Evolutionary conservation across 768 basidiomycete genomes (phyloP), one percentile per base, ranked within the genome.

Genomic region (Amanita pseudoporphyria): DNA sequence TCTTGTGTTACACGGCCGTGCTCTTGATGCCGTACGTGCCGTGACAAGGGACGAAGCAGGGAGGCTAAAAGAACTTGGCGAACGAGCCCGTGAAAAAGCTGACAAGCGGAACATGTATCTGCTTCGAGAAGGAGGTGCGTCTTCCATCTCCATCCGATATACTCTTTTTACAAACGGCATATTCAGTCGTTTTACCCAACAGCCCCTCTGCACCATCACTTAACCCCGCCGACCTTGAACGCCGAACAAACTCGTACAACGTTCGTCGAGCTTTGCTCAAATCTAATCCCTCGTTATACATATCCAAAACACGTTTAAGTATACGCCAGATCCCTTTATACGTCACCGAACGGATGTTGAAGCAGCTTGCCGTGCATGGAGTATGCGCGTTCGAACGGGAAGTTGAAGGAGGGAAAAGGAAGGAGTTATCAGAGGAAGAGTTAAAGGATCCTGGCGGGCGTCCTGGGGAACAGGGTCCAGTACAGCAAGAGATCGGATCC

Each of bases 71-170:
- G 93, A 96, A 53, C 87, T 84, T 14, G 84, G 87, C 3, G 93
- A 94, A 61, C 82, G 80, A 59, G 73, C 77, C 53, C 75, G 91
- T 42, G 82, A 91, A 64, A 94, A 94, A 64, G 83, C 84, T 1
- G 96, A 99, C 66, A 94, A 95, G 63, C 78, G 95, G 19, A 96
- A 97, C 61, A 81, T 96, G 61, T 97, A 99, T 63, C 79, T 99
- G 52, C 76, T 99, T 56, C 80, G 90, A 10, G 96, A 99, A 78
- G 96, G 96, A 72, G 89, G 94, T 89, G 59, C 57, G 81, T 67
- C 24, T 6, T 31, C 45, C 33, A 46, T 44, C 53, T 12, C 37
- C 14, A 21, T 9, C 16, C 31, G 7, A 22, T 16, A 3, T 6
- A 33, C 33, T 18, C 26, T 12, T 35, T 55, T 5, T 52, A 40